A percentile compares a stretch with the other conserved stretches of the same genome.
These are phyloP conservation scores for Rhynchosporium graminicola DNA, from an alignment of 2,329 filamentous ascomycete species.

Conservation along the genomic window DNA sequence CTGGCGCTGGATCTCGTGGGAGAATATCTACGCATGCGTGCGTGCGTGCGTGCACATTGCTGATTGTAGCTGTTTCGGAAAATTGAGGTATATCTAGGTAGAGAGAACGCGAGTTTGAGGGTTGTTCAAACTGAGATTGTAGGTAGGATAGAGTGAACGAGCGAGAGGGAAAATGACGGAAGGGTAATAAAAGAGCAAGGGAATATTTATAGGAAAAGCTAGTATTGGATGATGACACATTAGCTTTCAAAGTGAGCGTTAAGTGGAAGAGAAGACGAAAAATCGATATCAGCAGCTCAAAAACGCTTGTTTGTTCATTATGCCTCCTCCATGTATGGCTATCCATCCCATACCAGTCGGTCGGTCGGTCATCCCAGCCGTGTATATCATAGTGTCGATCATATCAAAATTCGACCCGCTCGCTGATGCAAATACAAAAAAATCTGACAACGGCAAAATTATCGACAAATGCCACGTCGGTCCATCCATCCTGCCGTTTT, in stretches of 20 bases:
- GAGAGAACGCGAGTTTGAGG: too few relatives aligned
- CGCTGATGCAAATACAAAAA: constrained; percentile 14
- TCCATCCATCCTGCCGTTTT: constrained; percentile 1
- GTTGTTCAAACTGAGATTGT: too few relatives aligned
- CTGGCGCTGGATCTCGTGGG: too few relatives aligned
- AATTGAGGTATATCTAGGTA: too few relatives aligned
- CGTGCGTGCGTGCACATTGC: too few relatives aligned
- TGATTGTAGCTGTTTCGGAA: too few relatives aligned
- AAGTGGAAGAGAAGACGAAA: background rate
- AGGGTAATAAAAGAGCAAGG: too few relatives aligned
- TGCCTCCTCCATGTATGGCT: background rate
- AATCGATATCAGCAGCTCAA: constrained; percentile 6
- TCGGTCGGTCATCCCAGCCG: constrained; percentile 1
- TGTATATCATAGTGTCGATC: constrained; percentile 1
- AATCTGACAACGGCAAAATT: background rate
- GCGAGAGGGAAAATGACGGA: too few relatives aligned
- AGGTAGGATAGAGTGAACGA: too few relatives aligned
- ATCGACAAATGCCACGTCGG: background rate
- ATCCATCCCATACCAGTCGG: constrained; percentile 2
- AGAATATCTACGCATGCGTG: too few relatives aligned
- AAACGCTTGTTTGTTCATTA: constrained; percentile 6
- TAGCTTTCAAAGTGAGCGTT: background rate
- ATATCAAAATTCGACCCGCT: constrained; percentile 5
- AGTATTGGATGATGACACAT: too few relatives aligned
- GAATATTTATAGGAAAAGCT: too few relatives aligned